Evolutionary conservation across 1,284 basidiomycete species (phyloP).

Genomic region (Mrakiaceae sp.): DNA sequence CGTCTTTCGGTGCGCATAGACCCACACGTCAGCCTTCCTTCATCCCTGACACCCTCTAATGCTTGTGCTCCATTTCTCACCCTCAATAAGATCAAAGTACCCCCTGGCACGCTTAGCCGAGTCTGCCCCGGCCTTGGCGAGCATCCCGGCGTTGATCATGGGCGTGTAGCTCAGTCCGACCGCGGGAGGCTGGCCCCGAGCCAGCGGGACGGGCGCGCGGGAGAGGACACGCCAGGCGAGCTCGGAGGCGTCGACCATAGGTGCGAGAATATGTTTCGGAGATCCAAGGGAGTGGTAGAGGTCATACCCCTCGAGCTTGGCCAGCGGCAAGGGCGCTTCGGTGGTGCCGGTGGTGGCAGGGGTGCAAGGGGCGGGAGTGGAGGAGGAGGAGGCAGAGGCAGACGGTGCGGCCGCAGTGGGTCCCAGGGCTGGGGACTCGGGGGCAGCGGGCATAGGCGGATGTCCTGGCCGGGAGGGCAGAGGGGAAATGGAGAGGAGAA

Average conservation of each 20-base stretch:
- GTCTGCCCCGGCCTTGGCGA: slow-evolving; percentile 30
- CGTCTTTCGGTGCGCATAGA: slow-evolving; percentile 13
- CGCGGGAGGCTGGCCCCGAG: slow-evolving; percentile 19
- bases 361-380: no score
- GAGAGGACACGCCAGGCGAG: slow-evolving; percentile 87
- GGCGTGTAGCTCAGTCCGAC: slow-evolving; percentile 78
- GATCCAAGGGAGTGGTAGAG: slow-evolving; percentile 72
- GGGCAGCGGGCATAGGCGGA: no score
- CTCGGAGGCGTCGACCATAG: slow-evolving; percentile 97
- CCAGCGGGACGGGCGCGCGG: slow-evolving; percentile 56
- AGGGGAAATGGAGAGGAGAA: no score
- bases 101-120: slow-evolving; percentile 15
- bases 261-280: slow-evolving; percentile 81
- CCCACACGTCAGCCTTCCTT: no score
- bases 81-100: slow-evolving; percentile 51
- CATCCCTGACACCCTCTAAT: no score
- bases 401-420: no score
- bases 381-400: no score
- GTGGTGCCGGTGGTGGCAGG: no score
- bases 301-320: slow-evolving; percentile 64
- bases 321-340: neutral
- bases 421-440: no score
- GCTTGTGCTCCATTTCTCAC: slow-evolving; percentile 33
- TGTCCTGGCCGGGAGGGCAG: no score
- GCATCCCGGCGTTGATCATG: slow-evolving; percentile 95